Percentiles rank a stretch among this genome's conserved stretches.
These are phyloP conservation scores for Capsella bursapastoris DNA, from an alignment of 345 rosid species.

Conservation along the genomic window DNA sequence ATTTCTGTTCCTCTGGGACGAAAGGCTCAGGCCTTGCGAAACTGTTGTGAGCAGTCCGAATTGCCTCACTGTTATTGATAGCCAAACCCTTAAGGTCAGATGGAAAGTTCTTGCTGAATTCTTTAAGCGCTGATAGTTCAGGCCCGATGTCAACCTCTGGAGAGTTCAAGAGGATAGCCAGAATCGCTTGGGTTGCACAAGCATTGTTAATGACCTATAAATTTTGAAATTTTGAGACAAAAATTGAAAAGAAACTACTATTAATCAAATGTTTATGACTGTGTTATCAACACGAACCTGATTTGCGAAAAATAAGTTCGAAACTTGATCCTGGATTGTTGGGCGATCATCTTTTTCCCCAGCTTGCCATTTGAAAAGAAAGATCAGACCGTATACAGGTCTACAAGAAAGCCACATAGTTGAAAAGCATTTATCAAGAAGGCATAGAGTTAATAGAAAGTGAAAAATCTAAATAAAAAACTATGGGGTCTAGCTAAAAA, in stretches of 20 bases:
- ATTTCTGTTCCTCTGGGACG: slow-evolving; percentile 85
- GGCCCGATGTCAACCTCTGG: slow-evolving; percentile 90
- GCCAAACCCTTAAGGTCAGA: slow-evolving; percentile 96
- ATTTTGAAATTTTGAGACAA: neutral
- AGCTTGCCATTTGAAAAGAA: slow-evolving; percentile 96
- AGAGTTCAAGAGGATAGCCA: slow-evolving; percentile 89
- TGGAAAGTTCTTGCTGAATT: slow-evolving; percentile 88
- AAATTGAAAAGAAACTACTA: neutral
- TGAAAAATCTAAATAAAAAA: neutral
- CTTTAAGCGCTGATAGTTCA: slow-evolving; percentile 77
- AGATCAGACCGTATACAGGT: slow-evolving; percentile 93
- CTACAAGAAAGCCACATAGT: slow-evolving; percentile 49
- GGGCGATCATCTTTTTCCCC: slow-evolving; percentile 93
- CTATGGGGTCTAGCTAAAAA: neutral
- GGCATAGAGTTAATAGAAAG: neutral
- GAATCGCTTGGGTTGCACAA: slow-evolving; percentile 97
- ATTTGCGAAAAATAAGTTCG: slow-evolving; percentile 85
- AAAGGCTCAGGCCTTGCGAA: slow-evolving; percentile 99
- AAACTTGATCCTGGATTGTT: slow-evolving; percentile 77
- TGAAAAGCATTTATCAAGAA: slow-evolving; percentile 14
- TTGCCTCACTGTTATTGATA: slow-evolving; percentile 93
- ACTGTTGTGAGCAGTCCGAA: slow-evolving; percentile 91
- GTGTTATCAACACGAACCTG: slow-evolving; percentile 58
- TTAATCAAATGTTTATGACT: neutral
- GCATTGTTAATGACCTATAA: slow-evolving; percentile 93